phyloP scores from a whole-genome alignment of 139 green algal species.

The Prasinococcaceae sp. region DNA sequence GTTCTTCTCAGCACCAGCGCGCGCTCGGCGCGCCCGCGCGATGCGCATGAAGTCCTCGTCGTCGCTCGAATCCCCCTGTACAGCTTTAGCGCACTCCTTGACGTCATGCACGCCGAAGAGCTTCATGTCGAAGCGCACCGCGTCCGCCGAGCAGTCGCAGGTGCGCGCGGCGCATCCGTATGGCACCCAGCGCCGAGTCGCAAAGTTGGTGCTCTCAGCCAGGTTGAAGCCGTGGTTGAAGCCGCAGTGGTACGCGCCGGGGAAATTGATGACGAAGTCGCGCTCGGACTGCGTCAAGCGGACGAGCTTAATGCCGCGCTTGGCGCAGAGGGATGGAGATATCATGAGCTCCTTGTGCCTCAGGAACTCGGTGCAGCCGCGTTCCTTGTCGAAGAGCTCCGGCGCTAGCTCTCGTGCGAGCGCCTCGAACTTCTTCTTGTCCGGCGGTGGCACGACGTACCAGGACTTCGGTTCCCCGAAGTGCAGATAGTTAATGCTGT shows the following conservation, averaged over 20 bases:
- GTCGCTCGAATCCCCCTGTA: too few relatives aligned
- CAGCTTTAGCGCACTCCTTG: too few relatives aligned
- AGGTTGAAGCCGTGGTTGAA: constrained; percentile 68
- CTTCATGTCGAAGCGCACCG: constrained; percentile 59
- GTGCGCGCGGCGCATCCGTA: constrained; percentile 24
- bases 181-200: constrained; percentile 42
- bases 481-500: constrained; percentile 90
- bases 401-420: too few relatives aligned
- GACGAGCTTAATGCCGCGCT: constrained; percentile 31
- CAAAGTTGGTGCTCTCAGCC: constrained; percentile 66
- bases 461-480: constrained; percentile 77
- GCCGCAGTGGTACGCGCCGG: constrained; percentile 46
- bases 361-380: constrained; percentile 56
- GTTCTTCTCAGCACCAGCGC: too few relatives aligned
- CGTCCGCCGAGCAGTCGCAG: constrained; percentile 47
- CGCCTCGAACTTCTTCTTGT: too few relatives aligned
- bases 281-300: constrained; percentile 41
- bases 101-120: too few relatives aligned
- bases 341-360: too few relatives aligned
- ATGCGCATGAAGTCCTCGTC: too few relatives aligned
- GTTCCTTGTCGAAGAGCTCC: constrained; percentile 29
- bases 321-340: too few relatives aligned
- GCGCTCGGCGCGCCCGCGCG: too few relatives aligned
- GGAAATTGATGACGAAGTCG: constrained; percentile 70
- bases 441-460: too few relatives aligned